phyloP scores from a whole-genome alignment of 768 basidiomycete species.

The Rhodotorula graminis region DNA sequence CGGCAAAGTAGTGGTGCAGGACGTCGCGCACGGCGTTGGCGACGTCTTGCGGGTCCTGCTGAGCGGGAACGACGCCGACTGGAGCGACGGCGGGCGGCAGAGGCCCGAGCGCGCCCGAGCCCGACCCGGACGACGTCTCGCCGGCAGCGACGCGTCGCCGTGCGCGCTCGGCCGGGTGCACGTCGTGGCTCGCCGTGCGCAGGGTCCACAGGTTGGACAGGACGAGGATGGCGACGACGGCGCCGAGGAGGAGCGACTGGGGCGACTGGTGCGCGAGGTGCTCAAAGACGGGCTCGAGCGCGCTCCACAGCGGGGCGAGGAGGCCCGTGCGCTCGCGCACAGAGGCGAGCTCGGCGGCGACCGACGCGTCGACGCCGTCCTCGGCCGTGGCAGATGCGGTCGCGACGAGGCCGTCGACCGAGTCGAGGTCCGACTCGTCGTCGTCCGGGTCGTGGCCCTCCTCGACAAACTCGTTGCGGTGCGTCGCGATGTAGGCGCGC shows the following conservation, averaged over 20 bases:
- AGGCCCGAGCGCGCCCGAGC: neutral
- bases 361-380: constrained; percentile 2
- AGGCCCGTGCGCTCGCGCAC: neutral
- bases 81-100: constrained; percentile 2
- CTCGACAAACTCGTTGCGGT: constrained; percentile 82
- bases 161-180: constrained; percentile 7
- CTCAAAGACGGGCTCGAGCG: constrained; percentile 37
- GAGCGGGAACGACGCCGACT: neutral
- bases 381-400: neutral
- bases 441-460: constrained; percentile 54
- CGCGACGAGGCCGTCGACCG: constrained; percentile 1
- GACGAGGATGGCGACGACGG: constrained; percentile 67
- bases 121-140: neutral
- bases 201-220: constrained; percentile 76
- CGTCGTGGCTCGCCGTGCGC: constrained; percentile 1
- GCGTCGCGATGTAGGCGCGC: constrained; percentile 80
- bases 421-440: neutral
- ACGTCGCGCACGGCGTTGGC: constrained; percentile 42
- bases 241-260: constrained; percentile 61
- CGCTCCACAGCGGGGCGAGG: constrained; percentile 10
- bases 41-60: constrained; percentile 24
- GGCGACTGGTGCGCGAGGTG: constrained; percentile 23
- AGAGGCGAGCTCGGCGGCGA: neutral
- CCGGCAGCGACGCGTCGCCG: neutral
- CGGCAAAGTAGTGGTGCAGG: constrained; percentile 40